Base-by-base conservation (phyloP, 2,329 filamentous ascomycete species). In the Exserohilum turcica region DNA sequence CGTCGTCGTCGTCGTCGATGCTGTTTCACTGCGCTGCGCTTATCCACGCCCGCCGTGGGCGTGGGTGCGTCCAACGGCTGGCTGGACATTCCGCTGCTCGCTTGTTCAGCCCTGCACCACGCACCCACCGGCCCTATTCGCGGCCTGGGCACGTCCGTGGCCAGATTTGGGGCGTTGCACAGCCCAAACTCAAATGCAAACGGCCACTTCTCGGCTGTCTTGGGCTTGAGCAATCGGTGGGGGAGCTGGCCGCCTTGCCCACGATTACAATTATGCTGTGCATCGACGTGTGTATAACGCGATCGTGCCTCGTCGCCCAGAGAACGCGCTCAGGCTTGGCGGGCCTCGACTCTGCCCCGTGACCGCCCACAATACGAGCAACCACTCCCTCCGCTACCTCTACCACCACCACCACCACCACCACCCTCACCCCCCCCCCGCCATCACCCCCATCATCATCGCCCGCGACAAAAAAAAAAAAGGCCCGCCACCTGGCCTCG, bases 131-230 rank as follows among this genome's bases (percentile, higher is more conserved):
- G 43, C 29, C 48, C 43, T 52, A 35, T 52, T 35, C 6, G 21
- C 35, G 45, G 38, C 35, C 16, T 16, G 29, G 21, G 16, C 31
- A 5, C 21, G 10, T 29, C 15, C 38, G 21, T 24, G 42, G 40
- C 47, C 48, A 40, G n/a, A 35, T 28, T 36, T 9, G 8, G 4
- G 6, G 15, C 45, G 10, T 24, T 47, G 48, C 43, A 52, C 48
- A 27, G 48, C 48, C 48, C 32, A 35, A 44, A 27, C 31, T 33
- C 16, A 44, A 18, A 16, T 32, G n/a, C 13, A 13, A 12, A 15
- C 29, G 42, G 42, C 29, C 8, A 15, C 16, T 27, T 35, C 19
- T 44, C 31, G 42, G 42, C 6, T 27, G 18, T 7, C 31, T 24
- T 35, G 18, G 15, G 15, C 29, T n/a, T 10, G 13, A 28, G 19